phyloP scores from a whole-genome alignment of 2,329 filamentous ascomycete genomes.

The Aureobasidium sp. region DNA sequence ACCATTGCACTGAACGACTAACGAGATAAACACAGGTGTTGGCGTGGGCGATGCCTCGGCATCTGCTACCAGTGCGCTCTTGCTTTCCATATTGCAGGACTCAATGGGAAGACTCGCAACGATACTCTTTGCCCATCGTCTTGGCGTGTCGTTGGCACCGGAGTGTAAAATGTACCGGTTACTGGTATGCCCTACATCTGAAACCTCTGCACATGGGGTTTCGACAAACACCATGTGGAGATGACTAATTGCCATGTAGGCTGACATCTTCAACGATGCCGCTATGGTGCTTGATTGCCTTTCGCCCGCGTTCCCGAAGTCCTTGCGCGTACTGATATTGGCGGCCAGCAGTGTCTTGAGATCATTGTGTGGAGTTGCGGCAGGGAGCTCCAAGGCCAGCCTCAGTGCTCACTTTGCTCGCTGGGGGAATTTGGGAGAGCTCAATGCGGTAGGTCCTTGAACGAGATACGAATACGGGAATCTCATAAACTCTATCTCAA shows the following conservation, averaged over 20 bases:
- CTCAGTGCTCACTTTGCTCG: constrained; percentile 86
- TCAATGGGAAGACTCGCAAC: constrained; percentile 75
- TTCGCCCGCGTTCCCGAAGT: constrained; percentile 63
- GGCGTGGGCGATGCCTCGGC: constrained; percentile 76
- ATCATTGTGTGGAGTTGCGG: constrained; percentile 79
- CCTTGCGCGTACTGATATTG: constrained; percentile 50
- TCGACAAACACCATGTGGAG: background rate
- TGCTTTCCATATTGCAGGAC: constrained; percentile 78
- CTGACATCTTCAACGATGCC: constrained; percentile 81
- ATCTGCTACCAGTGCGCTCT: constrained; percentile 70
- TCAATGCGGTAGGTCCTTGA: constrained; percentile 62
- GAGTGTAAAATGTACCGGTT: constrained; percentile 89
- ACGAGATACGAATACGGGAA: constrained; percentile 11
- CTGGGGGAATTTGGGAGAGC: constrained; percentile 79
- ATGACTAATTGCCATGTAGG: constrained; percentile 29
- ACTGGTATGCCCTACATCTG: constrained; percentile 33
- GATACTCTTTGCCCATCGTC: constrained; percentile 75
- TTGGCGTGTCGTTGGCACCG: constrained; percentile 76
- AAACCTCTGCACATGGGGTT: background rate
- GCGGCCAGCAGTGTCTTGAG: constrained; percentile 56
- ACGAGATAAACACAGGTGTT: constrained; percentile 45
- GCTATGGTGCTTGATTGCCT: constrained; percentile 81
- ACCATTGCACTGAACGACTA: too few species aligned
- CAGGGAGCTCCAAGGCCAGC: constrained; percentile 82
- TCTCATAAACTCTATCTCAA: background rate